phyloP scores from a whole-genome alignment of 163 green algal genomes.

The Scenedesmus sp. region DNA sequence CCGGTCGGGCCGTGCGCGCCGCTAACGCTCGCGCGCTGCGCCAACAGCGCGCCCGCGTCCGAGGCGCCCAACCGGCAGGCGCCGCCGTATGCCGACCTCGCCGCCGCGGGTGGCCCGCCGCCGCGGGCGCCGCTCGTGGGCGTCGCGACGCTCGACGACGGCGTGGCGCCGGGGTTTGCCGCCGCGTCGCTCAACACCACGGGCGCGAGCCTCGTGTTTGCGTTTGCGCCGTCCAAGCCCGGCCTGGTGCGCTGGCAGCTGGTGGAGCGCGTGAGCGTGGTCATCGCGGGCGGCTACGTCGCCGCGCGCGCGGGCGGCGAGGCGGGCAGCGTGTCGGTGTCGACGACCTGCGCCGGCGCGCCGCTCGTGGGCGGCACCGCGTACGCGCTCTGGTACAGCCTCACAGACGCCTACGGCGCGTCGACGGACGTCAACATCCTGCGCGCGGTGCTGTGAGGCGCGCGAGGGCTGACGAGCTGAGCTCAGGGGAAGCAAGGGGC shows the following conservation, averaged over 20 bases:
- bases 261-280: constrained; percentile 30
- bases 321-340: constrained; percentile 21
- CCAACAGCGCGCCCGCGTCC: not conserved
- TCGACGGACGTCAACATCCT: no score
- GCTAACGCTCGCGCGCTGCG: constrained; percentile 30
- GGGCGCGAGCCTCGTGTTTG: constrained; percentile 38
- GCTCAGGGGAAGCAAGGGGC: no score
- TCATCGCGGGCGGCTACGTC: constrained; percentile 34
- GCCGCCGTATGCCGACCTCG: constrained; percentile 15
- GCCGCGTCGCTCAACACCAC: not conserved
- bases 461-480: no score
- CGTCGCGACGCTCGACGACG: constrained; percentile 11
- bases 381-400: constrained; percentile 57
- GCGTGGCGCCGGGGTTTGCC: constrained; percentile 23
- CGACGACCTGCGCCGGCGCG: constrained; percentile 27
- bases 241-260: constrained; percentile 46
- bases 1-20: constrained; percentile 26
- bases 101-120: not conserved
- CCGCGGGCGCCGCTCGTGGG: constrained; percentile 14
- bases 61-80: constrained; percentile 40
- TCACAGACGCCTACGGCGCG: constrained; percentile 52
- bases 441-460: no score
- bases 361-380: constrained; percentile 36
- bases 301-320: constrained; percentile 38
- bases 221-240: constrained; percentile 36